Evolutionary conservation across 2,329 filamentous ascomycete species (phyloP), one percentile per base, ranked within the genome.

Genomic region (Rutstroemia sydowiana): DNA sequence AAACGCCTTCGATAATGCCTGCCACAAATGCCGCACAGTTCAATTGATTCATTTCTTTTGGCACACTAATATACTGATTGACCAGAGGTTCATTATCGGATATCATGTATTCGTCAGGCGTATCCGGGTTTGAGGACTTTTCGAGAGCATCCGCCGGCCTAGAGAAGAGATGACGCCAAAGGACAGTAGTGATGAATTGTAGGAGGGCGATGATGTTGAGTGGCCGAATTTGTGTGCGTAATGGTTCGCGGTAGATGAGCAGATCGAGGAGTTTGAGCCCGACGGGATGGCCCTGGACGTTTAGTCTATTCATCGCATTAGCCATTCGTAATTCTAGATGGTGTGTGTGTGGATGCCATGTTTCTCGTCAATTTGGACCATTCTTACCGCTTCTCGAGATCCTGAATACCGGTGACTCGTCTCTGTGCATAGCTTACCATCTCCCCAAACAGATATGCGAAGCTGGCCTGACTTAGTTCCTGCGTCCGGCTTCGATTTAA

Each of bases 51-150:
- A 98, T 95, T 71, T 98, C 93, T 65, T 86, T 86, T 14, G 93
- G 93, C 48, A 97, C 86, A 63, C 84, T 89, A 66, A 98, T 87
- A 72, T 93, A 97, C 57, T 86, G 85, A 70, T 96, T 97, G 36
- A 97, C 92, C 46, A 97, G 77, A 20, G 93, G 93, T 68, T 97
- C 93, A 71, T 98, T 97, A 72, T 98, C 93, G 63, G 91, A 88
- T 63, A 98, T 93, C 92, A 98, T 97, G 75, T 97, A 98, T 74
- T 97, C 92, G 62, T 93, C 89, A 8, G 88, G 85, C 48, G 90
- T 92, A 48, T 84, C 81, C 8, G 87, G 84, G 63, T 88, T 85
- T 49, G 83, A 83, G 54, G 84, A 88, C 71, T 93, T 91, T 73
- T 98, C 93, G 53, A 98, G 82, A 16, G 89, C 87, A 71, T 97